These are phyloP conservation scores for Xerocomus amazonicus DNA, from an alignment of 1,284 basidiomycete genomes.

Conservation along the genomic window DNA sequence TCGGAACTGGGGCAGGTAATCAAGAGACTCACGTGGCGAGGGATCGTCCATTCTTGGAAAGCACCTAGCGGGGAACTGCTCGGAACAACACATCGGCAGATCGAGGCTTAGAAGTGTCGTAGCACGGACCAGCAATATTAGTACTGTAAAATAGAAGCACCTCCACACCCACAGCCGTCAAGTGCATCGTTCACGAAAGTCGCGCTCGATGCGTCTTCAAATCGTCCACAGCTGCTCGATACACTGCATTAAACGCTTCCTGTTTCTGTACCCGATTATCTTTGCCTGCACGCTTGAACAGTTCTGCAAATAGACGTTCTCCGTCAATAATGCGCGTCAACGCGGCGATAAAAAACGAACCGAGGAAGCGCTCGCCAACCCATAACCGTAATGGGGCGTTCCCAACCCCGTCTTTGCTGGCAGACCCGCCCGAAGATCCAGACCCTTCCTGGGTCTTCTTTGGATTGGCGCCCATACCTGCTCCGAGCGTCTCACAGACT, in stretches of 20 bases:
- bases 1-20: too few relatives aligned
- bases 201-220: slow-evolving; percentile 16
- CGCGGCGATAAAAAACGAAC: slow-evolving; percentile 37
- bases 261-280: slow-evolving; percentile 42
- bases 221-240: slow-evolving; percentile 24
- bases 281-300: slow-evolving; percentile 52
- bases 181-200: slow-evolving; percentile 16
- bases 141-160: too few relatives aligned
- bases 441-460: slow-evolving; percentile 21
- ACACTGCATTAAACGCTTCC: slow-evolving; percentile 27
- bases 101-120: too few relatives aligned
- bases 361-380: slow-evolving; percentile 65
- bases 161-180: background rate
- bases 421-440: slow-evolving; percentile 17
- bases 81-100: too few relatives aligned
- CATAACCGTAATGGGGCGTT: slow-evolving; percentile 64
- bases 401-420: slow-evolving; percentile 38
- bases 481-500: slow-evolving; percentile 64
- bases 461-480: slow-evolving; percentile 56
- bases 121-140: too few relatives aligned
- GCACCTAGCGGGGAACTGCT: too few relatives aligned
- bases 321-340: background rate
- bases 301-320: slow-evolving; percentile 36
- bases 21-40: too few relatives aligned
- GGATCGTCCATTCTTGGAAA: too few relatives aligned